Percentiles rank a stretch among this genome's conserved stretches.
These are phyloP conservation scores for Citrus sinensis DNA, from an alignment of 345 rosid species.

Conservation along the genomic window DVS_A1.0 CM039163.1:14230001-14230500, in stretches of 20 bases:
- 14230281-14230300: neutral
- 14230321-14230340: neutral
- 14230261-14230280: neutral
- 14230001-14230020: constrained; percentile 41
- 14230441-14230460: neutral
- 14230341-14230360: neutral
- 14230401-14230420: neutral
- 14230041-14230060: constrained; percentile 35
- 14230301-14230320: neutral
- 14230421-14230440: neutral
- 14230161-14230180: neutral
- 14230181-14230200: neutral
- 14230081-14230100: constrained; percentile 47
- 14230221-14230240: neutral
- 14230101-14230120: constrained; percentile 77
- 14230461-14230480: neutral
- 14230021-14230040: constrained; percentile 41
- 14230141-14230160: neutral
- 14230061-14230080: constrained; percentile 37
- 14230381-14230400: neutral
- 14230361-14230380: neutral
- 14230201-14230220: neutral
- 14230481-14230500: neutral
- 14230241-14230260: neutral
- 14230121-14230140: constrained; percentile 41